Conservation (phyloP, 2,329 filamentous ascomycete genomes). For the Sporothrix brasiliensis region DNA sequence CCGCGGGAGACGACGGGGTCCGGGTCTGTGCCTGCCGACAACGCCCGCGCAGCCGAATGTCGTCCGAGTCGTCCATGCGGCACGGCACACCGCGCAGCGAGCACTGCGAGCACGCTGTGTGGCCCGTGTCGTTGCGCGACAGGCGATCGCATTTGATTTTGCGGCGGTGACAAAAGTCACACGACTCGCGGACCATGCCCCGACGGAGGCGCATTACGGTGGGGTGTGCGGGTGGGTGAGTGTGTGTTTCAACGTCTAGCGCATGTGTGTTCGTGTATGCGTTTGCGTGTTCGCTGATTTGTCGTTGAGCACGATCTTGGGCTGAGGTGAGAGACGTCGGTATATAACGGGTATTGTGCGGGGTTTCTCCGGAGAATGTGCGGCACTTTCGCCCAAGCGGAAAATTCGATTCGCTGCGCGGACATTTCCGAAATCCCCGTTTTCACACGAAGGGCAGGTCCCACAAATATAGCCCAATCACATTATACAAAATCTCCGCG, state of each 20-base stretch:
- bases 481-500: neutral
- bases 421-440: constrained; percentile 12
- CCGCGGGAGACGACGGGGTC: neutral
- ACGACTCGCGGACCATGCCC: constrained; percentile 34
- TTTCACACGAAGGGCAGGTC: rapidly evolving
- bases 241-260: neutral
- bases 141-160: constrained; percentile 40
- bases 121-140: constrained; percentile 34
- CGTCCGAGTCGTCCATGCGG: constrained; percentile 36
- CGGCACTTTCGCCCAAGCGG: constrained; percentile 11
- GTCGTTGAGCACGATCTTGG: neutral
- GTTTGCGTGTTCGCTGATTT: neutral
- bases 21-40: neutral
- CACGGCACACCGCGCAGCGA: constrained; percentile 35
- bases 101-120: constrained; percentile 38
- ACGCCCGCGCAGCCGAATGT: constrained; percentile 35
- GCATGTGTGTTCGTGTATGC: neutral
- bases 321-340: neutral
- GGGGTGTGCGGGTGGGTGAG: neutral
- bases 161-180: constrained; percentile 35
- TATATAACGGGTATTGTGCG: constrained; percentile 21
- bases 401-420: neutral
- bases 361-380: neutral
- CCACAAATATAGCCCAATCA: constrained; percentile 3
- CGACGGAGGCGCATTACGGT: constrained; percentile 30